Conservation (phyloP, 2,329 filamentous ascomycete genomes). For the Parascedosporium putredinis region DNA sequence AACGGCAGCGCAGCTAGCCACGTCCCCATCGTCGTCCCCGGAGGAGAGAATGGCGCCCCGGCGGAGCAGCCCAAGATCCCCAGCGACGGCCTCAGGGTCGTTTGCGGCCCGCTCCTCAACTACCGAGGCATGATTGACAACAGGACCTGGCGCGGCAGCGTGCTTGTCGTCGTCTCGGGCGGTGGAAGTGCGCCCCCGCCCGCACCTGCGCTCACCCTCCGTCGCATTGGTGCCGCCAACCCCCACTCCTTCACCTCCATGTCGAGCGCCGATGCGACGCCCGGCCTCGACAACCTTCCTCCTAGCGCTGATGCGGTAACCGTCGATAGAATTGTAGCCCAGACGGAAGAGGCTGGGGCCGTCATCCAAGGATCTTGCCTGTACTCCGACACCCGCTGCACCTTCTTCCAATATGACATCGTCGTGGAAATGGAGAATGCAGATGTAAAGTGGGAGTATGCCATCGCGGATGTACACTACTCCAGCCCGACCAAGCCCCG, state of each 20-base stretch:
- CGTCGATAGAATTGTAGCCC: neutral
- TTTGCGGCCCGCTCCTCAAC: slow-evolving; percentile 67
- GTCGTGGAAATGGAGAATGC: slow-evolving; percentile 59
- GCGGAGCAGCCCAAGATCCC: slow-evolving; percentile 7
- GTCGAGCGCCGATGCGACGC: slow-evolving; percentile 11
- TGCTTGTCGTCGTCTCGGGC: slow-evolving; percentile 70
- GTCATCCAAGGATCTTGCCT: slow-evolving; percentile 45
- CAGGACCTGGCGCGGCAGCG: slow-evolving; percentile 69
- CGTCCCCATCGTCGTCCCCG: slow-evolving; percentile 36
- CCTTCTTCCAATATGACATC: slow-evolving; percentile 89
- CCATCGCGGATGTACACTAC: slow-evolving; percentile 55
- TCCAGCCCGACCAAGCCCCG: slow-evolving; percentile 43
- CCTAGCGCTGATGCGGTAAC: slow-evolving; percentile 6
- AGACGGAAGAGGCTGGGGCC: neutral
- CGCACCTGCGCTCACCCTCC: slow-evolving; percentile 48
- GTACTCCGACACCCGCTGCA: slow-evolving; percentile 57
- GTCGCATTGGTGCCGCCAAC: slow-evolving; percentile 25
- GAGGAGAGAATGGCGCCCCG: slow-evolving; percentile 10
- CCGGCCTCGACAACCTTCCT: slow-evolving; percentile 6
- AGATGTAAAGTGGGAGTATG: slow-evolving; percentile 73
- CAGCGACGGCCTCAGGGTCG: slow-evolving; percentile 46
- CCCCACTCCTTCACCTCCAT: neutral
- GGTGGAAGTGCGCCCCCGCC: slow-evolving; percentile 48
- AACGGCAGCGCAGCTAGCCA: slow-evolving; percentile 28
- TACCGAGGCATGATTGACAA: slow-evolving; percentile 65